Evolutionary conservation across 1,284 basidiomycete genomes (phyloP), one percentile per base, ranked within the genome.

Genomic region (Austroboletus novae-zelandiae): DNA sequence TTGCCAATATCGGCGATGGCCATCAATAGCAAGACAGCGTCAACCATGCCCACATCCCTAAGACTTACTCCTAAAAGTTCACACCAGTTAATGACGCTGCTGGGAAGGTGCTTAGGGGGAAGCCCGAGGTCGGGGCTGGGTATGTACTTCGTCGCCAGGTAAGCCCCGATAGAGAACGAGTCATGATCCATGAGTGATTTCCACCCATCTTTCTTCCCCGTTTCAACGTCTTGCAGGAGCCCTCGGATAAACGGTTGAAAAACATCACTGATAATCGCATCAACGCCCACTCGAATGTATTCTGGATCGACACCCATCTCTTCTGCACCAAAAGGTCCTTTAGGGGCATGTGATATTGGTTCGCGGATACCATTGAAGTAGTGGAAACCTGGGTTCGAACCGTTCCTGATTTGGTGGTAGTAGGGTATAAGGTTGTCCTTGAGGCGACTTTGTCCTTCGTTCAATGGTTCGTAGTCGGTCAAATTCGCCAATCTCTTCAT

Each of bases 71-170:
- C 9, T 14, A 14, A 35, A 35, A 52, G 51, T 27, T 39, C 51
- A 17, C 55, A 58, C 61, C 64, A 67, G 39, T 60, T 54, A 39
- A 65, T 53, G 1, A 56, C 53, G 6, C 56, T 53, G 20, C 15
- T 53, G 10, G 53, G 40, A 30, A 65, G 57, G 36, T 40, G 8
- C n/a, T n/a, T n/a, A n/a, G n/a, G n/a, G n/a, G n/a, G n/a, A n/a
- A n/a, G n/a, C n/a, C n/a, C n/a, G n/a, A n/a, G n/a, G n/a, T n/a
- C n/a, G n/a, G n/a, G n/a, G n/a, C n/a, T n/a, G n/a, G n/a, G n/a
- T n/a, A n/a, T n/a, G n/a, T n/a, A n/a, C n/a, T n/a, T n/a, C n/a
- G n/a, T n/a, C n/a, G n/a, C n/a, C n/a, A n/a, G n/a, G n/a, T n/a
- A n/a, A n/a, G n/a, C n/a, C n/a, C n/a, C n/a, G n/a, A n/a, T n/a